A percentile compares a stretch with the other conserved stretches of the same genome.
Conservation (phyloP, 2,329 filamentous ascomycete genomes). For the Epichloe sp. region DNA sequence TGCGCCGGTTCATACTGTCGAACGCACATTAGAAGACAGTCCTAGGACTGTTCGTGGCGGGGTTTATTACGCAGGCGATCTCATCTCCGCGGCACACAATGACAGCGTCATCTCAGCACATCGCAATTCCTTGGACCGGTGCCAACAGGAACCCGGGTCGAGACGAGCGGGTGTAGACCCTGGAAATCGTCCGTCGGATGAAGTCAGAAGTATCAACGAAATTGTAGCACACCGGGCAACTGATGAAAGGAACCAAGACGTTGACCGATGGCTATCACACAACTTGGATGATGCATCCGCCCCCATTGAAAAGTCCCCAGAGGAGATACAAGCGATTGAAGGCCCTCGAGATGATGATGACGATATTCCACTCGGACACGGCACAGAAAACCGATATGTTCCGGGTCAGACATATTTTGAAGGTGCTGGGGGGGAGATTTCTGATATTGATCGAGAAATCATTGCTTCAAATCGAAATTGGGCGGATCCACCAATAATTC, state of each 20-base stretch:
- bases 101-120: constrained; percentile 9
- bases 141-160: constrained; percentile 25
- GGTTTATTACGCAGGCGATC: constrained; percentile 27
- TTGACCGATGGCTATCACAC: constrained; percentile 36
- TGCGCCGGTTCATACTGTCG: constrained; percentile 23
- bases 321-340: constrained; percentile 13
- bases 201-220: constrained; percentile 38
- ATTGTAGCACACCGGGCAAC: constrained; percentile 26
- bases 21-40: constrained; percentile 26
- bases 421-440: constrained; percentile 29
- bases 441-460: constrained; percentile 33
- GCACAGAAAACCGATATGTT: constrained; percentile 37
- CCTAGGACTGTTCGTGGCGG: constrained; percentile 22
- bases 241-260: constrained; percentile 34
- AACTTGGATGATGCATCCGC: constrained; percentile 17
- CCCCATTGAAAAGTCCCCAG: constrained; percentile 14
- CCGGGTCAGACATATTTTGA: constrained; percentile 38
- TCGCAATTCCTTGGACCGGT: constrained; percentile 28
- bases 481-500: constrained; percentile 34
- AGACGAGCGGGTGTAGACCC: constrained; percentile 36
- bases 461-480: constrained; percentile 35
- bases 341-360: constrained; percentile 18
- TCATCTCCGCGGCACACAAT: constrained; percentile 17
- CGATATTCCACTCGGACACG: constrained; percentile 30
- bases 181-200: constrained; percentile 26